Base-by-base conservation (phyloP, 306 rosid species). In the Begonia fuchsioides region DNA sequence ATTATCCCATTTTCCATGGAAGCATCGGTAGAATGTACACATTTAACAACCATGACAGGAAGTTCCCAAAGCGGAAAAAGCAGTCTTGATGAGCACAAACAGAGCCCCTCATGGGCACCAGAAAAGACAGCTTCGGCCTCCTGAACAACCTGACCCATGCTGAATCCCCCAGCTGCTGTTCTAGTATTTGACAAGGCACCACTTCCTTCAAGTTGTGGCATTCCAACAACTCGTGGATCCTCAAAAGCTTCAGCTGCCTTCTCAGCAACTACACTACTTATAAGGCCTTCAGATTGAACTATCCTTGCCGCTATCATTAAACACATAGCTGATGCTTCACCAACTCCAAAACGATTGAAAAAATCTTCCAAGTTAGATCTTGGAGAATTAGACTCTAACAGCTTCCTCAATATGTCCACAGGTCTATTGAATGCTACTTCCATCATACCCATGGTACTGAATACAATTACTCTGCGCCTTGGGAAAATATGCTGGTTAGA, bases 121-220 rank as follows among this genome's bases (percentile, higher is more conserved):
- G 98, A 90, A 73, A 90, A 90, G 59, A 90, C 78, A 32, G 98
- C 93, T 74, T 81, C 95, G 50, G 95, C 94, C 73, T 90, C 98
- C 78, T 85, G 95, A 55, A 86, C 98, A 79, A 90, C 98, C 77
- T 85, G 98, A 26, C 98, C 95, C 98, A 90, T 90, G 92, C 94
- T 81, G 65, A 90, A 90, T 52, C 98, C 95, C 66, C 78, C 81
- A 55, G 87, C 73, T 66, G 87, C 78, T 53, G 92, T 79, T 73
- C 92, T 76, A 44, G 90, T 73, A 69, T 69, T 84, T 61, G 97
- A 81, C 62, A 90, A 63, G 53, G 84, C 92, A 68, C 62, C 70
- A 56, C 66, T 72, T 45, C 95, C 95, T 63, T 75, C 95, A 71
- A 85, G 92, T 68, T 90, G 94, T 14, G 98, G 95, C 94, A 90